Evolutionary conservation across 768 basidiomycete genomes (phyloP).

Genomic region (Austroboletus eburneus): DNA sequence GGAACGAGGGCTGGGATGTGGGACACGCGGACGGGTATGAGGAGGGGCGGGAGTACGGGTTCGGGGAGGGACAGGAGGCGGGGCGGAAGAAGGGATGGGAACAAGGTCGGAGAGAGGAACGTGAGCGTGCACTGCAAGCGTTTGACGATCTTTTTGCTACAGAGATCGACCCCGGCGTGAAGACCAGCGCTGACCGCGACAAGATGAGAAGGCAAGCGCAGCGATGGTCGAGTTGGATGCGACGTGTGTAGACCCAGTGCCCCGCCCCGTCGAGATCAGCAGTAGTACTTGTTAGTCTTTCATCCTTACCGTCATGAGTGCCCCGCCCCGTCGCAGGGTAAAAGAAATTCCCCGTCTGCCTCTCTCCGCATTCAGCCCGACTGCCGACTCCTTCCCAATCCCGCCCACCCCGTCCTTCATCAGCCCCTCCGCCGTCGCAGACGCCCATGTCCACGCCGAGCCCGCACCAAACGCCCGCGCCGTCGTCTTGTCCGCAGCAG

Average conservation of each 20-base stretch:
- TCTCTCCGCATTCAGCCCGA: constrained; percentile 69
- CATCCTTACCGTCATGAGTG: constrained; percentile 13
- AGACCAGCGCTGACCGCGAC: no score
- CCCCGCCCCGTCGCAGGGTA: constrained; percentile 52
- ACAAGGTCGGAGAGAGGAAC: constrained; percentile 46
- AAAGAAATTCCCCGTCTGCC: constrained; percentile 71
- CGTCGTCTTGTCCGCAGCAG: constrained; percentile 53
- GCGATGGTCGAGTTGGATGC: constrained; percentile 30
- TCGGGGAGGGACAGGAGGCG: constrained; percentile 38
- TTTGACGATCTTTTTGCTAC: constrained; percentile 54
- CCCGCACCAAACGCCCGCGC: constrained; percentile 42
- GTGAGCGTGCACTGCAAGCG: constrained; percentile 48
- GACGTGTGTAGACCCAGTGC: constrained; percentile 11
- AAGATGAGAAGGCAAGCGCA: constrained; percentile 24
- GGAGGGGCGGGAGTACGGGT: constrained; percentile 43
- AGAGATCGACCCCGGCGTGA: constrained; percentile 41
- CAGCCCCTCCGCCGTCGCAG: constrained; percentile 60
- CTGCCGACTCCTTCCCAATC: constrained; percentile 63
- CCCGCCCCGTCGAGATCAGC: neutral
- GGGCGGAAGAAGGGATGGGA: constrained; percentile 36
- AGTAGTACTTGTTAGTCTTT: neutral
- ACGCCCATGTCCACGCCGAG: constrained; percentile 52
- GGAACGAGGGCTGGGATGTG: constrained; percentile 40
- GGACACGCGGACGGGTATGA: constrained; percentile 46
- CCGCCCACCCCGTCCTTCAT: constrained; percentile 66